Evolutionary conservation across 805 yeast genomes (phyloP), one percentile per base, ranked within the genome.

Genomic region (Wickerhamomyces tratensis): DNA sequence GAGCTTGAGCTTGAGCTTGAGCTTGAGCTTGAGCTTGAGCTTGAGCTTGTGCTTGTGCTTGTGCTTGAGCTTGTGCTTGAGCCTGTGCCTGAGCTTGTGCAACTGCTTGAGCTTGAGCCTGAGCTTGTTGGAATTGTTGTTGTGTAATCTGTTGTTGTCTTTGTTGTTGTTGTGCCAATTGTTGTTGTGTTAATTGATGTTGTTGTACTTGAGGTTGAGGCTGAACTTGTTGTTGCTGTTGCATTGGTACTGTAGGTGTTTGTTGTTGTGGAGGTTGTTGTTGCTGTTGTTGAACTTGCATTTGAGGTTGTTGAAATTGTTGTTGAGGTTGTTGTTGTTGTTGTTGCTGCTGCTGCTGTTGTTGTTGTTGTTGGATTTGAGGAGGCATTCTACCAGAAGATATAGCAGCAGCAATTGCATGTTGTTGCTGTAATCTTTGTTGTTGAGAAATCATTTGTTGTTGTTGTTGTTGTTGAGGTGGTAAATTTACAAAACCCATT

Each of bases 301-400:
- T 27, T 49, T 50, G 29, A 57, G 63, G 40, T 50, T 60, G n/a
- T 56, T 54, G 11, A 20, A 40, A 9, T 54, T 60, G 62, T 43
- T 51, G 56, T 29, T 54, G 49, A n/a, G 52, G 27, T 15, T 33
- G 39, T 3, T 29, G 37, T 10, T 14, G 40, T 9, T 34, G 34
- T 29, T 35, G 40, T 11, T 26, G 25, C 20, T 39, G 46, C 30
- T 33, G 40, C 25, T 13, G 36, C 8, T 33, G 38, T 29, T 35
- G 20, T 7, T 41, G 46, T 8, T 8, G 30, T 27, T 27, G 30
- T 8, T 27, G 30, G 5, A 8, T 29, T 20, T 33, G 39, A 10
- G 35, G 35, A 8, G 14, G 39, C 5, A 37, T 12, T 31, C 34
- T 31, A 6, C 34, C 34, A 12, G 13, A 6, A 31, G 34, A 6